A percentile compares a stretch with the other conserved stretches of the same genome.
Evolutionary conservation across 768 basidiomycete species (phyloP).

Genomic region (Hericium alpestre): DNA sequence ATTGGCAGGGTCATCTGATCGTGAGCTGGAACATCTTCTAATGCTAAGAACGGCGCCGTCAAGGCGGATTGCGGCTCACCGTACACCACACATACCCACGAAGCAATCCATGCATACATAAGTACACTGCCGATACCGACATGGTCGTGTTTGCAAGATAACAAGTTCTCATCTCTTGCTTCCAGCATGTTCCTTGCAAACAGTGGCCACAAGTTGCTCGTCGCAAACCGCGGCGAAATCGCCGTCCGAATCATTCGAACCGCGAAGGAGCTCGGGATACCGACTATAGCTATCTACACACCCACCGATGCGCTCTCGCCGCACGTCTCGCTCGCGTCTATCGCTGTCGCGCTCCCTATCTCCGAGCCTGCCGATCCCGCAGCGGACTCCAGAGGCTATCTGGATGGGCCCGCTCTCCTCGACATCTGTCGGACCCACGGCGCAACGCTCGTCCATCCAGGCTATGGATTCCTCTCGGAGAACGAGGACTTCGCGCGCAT

Average conservation of each 20-base stretch:
- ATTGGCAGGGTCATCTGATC: too few relatives aligned
- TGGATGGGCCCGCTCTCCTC: slow-evolving; percentile 28
- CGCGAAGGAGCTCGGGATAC: slow-evolving; percentile 39
- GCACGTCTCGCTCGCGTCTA: slow-evolving; percentile 47
- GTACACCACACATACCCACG: too few relatives aligned
- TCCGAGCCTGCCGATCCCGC: slow-evolving; percentile 2
- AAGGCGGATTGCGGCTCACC: too few relatives aligned
- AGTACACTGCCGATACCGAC: not conserved
- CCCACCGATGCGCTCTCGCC: slow-evolving; percentile 46
- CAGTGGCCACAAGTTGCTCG: slow-evolving; percentile 37
- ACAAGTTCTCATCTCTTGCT: not conserved
- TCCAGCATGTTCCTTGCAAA: not conserved
- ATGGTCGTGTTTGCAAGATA: too few relatives aligned
- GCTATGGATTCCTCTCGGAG: slow-evolving; percentile 60
- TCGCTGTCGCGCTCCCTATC: slow-evolving; percentile 30
- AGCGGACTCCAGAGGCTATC: slow-evolving; percentile 28
- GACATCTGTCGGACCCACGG: slow-evolving; percentile 28
- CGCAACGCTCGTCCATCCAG: slow-evolving; percentile 49
- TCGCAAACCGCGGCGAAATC: slow-evolving; percentile 69
- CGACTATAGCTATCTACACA: slow-evolving; percentile 50
- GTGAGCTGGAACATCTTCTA: too few relatives aligned
- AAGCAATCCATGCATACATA: not conserved
- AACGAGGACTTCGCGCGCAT: slow-evolving; percentile 43
- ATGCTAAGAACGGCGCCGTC: too few relatives aligned
- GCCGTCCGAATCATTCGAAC: slow-evolving; percentile 53